A percentile compares a stretch with the other conserved stretches of the same genome.
Conservation (phyloP, 2,329 filamentous ascomycete genomes). For the Colletotrichum sublineola region DNA sequence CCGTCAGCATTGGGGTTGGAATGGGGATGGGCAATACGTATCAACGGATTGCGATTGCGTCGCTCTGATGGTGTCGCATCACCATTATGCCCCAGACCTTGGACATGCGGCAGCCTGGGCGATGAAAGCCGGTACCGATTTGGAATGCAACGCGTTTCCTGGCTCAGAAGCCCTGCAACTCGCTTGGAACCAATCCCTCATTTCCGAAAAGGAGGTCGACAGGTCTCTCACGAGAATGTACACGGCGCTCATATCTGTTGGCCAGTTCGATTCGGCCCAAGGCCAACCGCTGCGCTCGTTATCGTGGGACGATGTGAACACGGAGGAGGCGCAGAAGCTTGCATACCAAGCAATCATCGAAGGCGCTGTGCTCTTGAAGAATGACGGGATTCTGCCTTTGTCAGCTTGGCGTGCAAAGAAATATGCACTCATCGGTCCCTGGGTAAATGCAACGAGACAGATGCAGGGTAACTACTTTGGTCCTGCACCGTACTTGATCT, state of each 20-base stretch:
- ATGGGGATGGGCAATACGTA: slow-evolving; percentile 71
- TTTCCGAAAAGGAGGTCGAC: slow-evolving; percentile 53
- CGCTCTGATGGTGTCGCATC: slow-evolving; percentile 34
- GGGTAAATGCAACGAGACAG: slow-evolving; percentile 50
- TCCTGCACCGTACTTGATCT: slow-evolving; percentile 45
- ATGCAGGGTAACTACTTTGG: slow-evolving; percentile 43
- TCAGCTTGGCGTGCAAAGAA: slow-evolving; percentile 46
- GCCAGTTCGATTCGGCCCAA: slow-evolving; percentile 68
- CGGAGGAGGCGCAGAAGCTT: slow-evolving; percentile 65
- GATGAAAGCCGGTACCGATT: slow-evolving; percentile 54
- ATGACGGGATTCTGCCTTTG: slow-evolving; percentile 64
- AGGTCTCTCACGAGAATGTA: slow-evolving; percentile 65
- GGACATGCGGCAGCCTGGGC: slow-evolving; percentile 52
- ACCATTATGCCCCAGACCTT: slow-evolving; percentile 38
- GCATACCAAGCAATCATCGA: slow-evolving; percentile 63
- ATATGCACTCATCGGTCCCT: slow-evolving; percentile 51
- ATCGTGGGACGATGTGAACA: slow-evolving; percentile 67
- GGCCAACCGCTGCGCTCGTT: slow-evolving; percentile 63
- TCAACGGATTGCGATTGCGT: slow-evolving; percentile 72
- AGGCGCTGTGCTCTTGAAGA: slow-evolving; percentile 66
- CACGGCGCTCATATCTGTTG: slow-evolving; percentile 65
- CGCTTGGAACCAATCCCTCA: slow-evolving; percentile 50
- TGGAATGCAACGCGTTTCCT: slow-evolving; percentile 47
- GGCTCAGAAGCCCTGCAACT: slow-evolving; percentile 37
- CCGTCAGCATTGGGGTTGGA: slow-evolving; percentile 75